Conservation (phyloP, 805 yeast species). For the Monosporozyma servazzii region DNA sequence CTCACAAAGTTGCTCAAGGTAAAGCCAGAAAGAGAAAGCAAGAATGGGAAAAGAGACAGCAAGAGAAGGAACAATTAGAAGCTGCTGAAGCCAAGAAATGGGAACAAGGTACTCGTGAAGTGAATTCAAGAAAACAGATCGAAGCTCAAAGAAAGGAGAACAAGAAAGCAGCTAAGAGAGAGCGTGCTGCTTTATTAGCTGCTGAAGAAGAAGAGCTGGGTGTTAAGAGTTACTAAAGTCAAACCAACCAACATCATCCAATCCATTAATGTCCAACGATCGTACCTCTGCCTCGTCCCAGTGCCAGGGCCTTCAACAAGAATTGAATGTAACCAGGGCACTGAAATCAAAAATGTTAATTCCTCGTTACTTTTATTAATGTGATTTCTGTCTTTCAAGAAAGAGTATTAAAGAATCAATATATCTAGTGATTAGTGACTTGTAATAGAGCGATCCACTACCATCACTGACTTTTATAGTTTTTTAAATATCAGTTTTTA, state of each 20-base stretch:
- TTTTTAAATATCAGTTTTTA: neutral
- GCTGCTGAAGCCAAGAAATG: conserved; percentile 21
- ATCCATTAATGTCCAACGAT: neutral
- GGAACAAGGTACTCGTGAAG: conserved; percentile 19
- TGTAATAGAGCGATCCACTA: neutral
- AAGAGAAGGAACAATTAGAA: conserved; percentile 14
- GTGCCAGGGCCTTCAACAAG: neutral
- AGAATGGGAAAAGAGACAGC: conserved; percentile 15
- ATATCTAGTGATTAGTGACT: neutral
- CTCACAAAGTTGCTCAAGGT: conserved; percentile 24
- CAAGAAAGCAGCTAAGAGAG: conserved; percentile 17
- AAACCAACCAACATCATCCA: neutral
- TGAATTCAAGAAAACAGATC: conserved; percentile 13
- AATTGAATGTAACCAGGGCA: neutral
- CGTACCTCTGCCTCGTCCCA: neutral
- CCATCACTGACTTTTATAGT: neutral
- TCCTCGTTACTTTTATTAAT: neutral
- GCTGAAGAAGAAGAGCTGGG: conserved; percentile 20
- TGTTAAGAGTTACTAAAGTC: conserved; percentile 9
- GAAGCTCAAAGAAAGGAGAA: conserved; percentile 16
- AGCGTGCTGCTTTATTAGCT: conserved; percentile 20
- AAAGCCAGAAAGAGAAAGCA: conserved; percentile 23
- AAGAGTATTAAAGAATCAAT: neutral
- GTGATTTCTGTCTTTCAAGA: neutral
- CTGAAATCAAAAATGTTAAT: neutral